phyloP scores from a whole-genome alignment of 1,139 yeast genomes.

The Sugiyamaella japonica region DNA sequence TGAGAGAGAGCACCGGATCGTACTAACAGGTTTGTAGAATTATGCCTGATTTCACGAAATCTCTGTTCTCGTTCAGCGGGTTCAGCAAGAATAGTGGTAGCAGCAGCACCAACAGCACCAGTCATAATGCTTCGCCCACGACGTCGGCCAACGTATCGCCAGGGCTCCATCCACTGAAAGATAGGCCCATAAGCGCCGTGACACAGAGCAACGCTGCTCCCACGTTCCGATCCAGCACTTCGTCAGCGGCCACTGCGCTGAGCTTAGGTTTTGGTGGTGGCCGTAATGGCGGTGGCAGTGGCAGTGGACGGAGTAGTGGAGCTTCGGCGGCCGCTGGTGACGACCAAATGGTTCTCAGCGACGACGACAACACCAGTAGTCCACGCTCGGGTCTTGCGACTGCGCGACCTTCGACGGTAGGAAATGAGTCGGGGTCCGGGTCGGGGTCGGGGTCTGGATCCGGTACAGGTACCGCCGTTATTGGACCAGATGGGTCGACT shows the following conservation, averaged over 20 bases:
- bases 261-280: constrained; percentile 12
- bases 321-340: constrained; percentile 1
- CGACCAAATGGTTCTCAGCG: constrained; percentile 14
- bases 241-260: constrained; percentile 16
- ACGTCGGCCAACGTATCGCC: constrained; percentile 17
- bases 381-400: constrained; percentile 8
- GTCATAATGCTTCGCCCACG: constrained; percentile 14
- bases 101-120: constrained; percentile 9
- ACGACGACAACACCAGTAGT: constrained; percentile 5
- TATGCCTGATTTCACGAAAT: constrained; percentile 38
- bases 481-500: background rate
- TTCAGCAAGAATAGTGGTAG: constrained; percentile 12
- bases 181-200: constrained; percentile 19
- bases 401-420: constrained; percentile 10
- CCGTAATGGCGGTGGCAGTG: constrained; percentile 5
- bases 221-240: constrained; percentile 18
- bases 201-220: constrained; percentile 23
- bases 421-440: background rate
- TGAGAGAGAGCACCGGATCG: too few species aligned
- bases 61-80: constrained; percentile 33
- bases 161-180: constrained; percentile 17
- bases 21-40: background rate
- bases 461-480: background rate
- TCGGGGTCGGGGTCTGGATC: background rate
- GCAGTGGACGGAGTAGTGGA: constrained; percentile 6